Evolutionary conservation across 2,329 filamentous ascomycete species (phyloP), one percentile per base, ranked within the genome.

Genomic region (Phialocephala subalpina): DNA sequence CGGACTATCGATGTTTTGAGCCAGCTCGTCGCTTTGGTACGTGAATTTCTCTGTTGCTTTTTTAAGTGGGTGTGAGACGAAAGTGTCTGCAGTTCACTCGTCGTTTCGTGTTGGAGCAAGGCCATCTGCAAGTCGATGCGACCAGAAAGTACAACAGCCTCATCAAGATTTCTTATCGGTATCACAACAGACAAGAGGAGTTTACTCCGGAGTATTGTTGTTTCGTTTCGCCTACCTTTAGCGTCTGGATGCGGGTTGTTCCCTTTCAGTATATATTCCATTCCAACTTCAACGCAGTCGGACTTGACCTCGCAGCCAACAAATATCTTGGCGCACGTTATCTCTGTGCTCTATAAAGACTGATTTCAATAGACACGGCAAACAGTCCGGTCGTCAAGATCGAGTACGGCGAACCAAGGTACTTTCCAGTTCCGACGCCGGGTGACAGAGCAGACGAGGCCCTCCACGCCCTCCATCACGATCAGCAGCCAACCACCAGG

Each of bases 401-500:
- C 52, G 66, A 67, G 56, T 38, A 40, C 33, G 18, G 18, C 35
- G 20, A 40, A 16, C 59, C 22, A 18, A 27, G 18, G 49, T 33
- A 53, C 49, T 29, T 18, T 33, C 49, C 49, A 33, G 27, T 33
- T 16, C 49, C 49, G 49, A 29, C 25, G 18, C 52, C 33, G 61
- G 33, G 45, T 67, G 64, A 66, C 58, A 58, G 20, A 40, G 11
- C 29, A 16, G 25, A 49, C 58, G 58, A 60, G 58, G 40, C 58
- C 66, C 59, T 63, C 47, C 64, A 38, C 40, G 40, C 58, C 66
- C 57, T 63, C 47, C 66, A 38, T 3, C 60, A 29, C 47, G 57
- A 55, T 16, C 58, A 49, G 45, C 59, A 42, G 58, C 20, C 20
- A 27, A 45, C 29, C 29, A 33, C 29, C 29, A 33, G 29, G 29